phyloP scores from a whole-genome alignment of 768 basidiomycete genomes.

The Kwoniella shandongensis region DNA sequence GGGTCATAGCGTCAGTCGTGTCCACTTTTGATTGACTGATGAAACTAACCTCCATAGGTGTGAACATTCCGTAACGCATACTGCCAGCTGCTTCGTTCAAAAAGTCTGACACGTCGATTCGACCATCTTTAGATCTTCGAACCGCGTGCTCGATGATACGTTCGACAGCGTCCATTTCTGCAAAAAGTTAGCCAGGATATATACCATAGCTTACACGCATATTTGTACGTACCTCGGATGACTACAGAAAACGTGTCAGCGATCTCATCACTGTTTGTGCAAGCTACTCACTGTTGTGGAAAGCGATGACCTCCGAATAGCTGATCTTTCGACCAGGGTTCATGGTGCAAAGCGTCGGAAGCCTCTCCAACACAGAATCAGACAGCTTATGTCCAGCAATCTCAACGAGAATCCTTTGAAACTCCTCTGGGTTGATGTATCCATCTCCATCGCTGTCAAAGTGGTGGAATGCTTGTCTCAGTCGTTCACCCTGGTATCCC shows the following conservation, averaged over 20 bases:
- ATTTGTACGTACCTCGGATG: conserved; percentile 19
- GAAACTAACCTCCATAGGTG: conserved; percentile 85
- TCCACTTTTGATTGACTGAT: conserved; percentile 1
- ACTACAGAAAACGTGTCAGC: conserved; percentile 9
- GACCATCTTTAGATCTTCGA: conserved; percentile 85
- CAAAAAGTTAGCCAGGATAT: not conserved
- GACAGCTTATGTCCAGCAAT: conserved; percentile 97
- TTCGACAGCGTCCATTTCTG: conserved; percentile 95
- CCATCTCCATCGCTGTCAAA: conserved; percentile 88
- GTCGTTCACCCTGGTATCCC: conserved; percentile 92
- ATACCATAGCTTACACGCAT: not conserved
- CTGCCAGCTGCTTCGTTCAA: conserved; percentile 79
- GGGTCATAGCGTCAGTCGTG: no score
- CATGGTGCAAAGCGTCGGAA: conserved; percentile 88
- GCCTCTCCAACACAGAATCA: conserved; percentile 82
- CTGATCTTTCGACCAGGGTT: conserved; percentile 86
- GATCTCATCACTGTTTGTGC: not conserved
- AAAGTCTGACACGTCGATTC: conserved; percentile 95
- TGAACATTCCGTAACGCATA: conserved; percentile 91
- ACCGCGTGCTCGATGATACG: conserved; percentile 89
- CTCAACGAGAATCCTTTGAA: conserved; percentile 93
- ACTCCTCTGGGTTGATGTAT: conserved; percentile 88
- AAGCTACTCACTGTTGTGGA: conserved; percentile 79
- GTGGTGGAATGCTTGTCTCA: conserved; percentile 92
- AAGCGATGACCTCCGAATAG: conserved; percentile 94